Evolutionary conservation across 108 stramenopile genomes (phyloP).

Genomic region (Skeletonema potamos): DNA sequence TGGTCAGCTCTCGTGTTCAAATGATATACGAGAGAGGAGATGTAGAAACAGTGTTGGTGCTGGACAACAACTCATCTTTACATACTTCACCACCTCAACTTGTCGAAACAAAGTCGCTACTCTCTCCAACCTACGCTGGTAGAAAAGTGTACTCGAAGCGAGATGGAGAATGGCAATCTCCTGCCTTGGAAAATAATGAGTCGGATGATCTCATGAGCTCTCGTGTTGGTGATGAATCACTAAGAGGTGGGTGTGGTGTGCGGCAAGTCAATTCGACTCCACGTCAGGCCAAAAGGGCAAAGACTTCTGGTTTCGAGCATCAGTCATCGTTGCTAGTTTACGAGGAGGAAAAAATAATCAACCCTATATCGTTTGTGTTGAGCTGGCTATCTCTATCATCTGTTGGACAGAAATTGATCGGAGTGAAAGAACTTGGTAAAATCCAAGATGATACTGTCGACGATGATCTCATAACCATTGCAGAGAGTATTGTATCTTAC

Average conservation of each 20-base stretch:
- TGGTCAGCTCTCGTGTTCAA: neutral
- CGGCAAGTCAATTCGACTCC: neutral
- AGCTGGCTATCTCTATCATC: neutral
- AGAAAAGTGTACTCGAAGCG: neutral
- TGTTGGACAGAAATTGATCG: neutral
- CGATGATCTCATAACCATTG: neutral
- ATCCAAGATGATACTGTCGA: neutral
- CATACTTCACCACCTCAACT: neutral
- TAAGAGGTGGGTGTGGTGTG: neutral
- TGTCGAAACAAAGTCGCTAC: neutral
- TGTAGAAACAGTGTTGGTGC: neutral
- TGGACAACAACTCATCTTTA: neutral
- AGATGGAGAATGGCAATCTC: neutral
- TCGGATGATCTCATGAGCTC: neutral
- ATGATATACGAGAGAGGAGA: neutral
- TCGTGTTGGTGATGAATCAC: too few relatives aligned
- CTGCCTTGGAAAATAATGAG: too few relatives aligned
- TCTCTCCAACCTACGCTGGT: neutral
- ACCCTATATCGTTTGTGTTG: neutral
- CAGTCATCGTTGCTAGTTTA: neutral
- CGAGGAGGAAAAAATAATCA: neutral
- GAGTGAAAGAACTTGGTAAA: neutral
- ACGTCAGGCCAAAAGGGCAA: neutral
- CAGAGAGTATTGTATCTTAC: neutral
- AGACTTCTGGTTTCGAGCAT: neutral